phyloP scores from a whole-genome alignment of 2,329 filamentous ascomycete genomes.

The Graphiopsis chlorocephala region DNA sequence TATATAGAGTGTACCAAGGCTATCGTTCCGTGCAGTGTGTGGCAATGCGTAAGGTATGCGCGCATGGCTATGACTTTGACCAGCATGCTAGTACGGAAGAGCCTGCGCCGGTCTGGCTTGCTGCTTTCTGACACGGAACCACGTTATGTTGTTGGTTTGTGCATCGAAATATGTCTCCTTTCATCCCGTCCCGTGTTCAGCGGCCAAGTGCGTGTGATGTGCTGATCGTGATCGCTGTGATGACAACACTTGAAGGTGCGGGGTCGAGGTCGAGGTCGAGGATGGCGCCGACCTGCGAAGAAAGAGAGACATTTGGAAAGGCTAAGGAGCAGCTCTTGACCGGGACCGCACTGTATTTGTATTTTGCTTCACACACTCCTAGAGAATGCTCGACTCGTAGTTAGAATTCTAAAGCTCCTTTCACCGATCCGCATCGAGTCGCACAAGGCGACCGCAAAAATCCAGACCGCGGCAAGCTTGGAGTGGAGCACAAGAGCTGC shows the following conservation, averaged over 20 bases:
- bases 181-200: neutral
- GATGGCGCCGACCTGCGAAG: neutral
- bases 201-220: neutral
- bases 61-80: neutral
- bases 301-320: neutral
- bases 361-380: neutral
- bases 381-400: neutral
- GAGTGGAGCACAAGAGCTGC: slow-evolving; percentile 7
- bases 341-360: neutral
- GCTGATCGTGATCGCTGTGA: neutral
- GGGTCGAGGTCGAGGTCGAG: neutral
- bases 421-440: neutral
- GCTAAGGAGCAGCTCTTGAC: neutral
- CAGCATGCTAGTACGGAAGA: neutral
- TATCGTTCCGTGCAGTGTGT: neutral
- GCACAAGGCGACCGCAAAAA: slow-evolving; percentile 7
- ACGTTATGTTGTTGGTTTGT: neutral
- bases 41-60: neutral
- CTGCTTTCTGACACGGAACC: neutral
- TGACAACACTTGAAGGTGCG: neutral
- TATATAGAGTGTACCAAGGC: neutral
- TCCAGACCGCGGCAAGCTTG: neutral
- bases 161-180: neutral
- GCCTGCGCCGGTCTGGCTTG: neutral
- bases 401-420: neutral